Conservation (phyloP, 768 basidiomycete genomes). For the Kwoniella botswanensis region DNA sequence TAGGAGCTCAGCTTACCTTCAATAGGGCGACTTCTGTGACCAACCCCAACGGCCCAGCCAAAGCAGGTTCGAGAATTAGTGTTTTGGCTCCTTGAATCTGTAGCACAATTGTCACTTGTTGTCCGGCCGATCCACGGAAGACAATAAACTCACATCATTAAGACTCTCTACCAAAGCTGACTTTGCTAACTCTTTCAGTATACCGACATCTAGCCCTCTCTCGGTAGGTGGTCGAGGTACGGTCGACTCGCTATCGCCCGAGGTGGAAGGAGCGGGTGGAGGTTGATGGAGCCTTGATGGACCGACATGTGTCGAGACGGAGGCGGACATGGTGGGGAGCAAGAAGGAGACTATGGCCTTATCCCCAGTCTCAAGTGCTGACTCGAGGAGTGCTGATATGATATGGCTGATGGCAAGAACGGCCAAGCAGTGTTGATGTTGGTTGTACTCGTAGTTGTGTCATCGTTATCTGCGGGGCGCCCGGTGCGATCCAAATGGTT, state of each 20-base stretch:
- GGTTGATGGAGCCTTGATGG: slow-evolving; percentile 24
- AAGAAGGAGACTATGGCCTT: no score
- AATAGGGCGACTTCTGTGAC: slow-evolving; percentile 92
- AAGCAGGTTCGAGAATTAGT: slow-evolving; percentile 82
- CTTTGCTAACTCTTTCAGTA: slow-evolving; percentile 75
- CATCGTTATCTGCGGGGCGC: slow-evolving; percentile 5
- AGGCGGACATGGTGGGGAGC: slow-evolving; percentile 13
- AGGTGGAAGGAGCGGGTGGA: slow-evolving; percentile 51
- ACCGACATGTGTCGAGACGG: slow-evolving; percentile 18
- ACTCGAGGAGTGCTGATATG: neutral
- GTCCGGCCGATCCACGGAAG: neutral
- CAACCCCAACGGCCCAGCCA: slow-evolving; percentile 90
- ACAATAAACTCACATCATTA: slow-evolving; percentile 61
- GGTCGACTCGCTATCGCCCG: slow-evolving; percentile 52
- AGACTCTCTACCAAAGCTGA: slow-evolving; percentile 82
- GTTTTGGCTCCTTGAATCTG: slow-evolving; percentile 79
- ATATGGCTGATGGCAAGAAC: neutral
- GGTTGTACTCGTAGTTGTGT: neutral
- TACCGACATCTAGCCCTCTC: slow-evolving; percentile 43
- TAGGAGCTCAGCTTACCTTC: slow-evolving; percentile 66
- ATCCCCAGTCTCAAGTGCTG: no score
- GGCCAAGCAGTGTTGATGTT: no score
- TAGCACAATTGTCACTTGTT: neutral
- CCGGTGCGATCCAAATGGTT: neutral
- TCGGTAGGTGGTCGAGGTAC: slow-evolving; percentile 32